Percentiles rank a stretch among this genome's conserved stretches.
phyloP scores from a whole-genome alignment of 768 basidiomycete genomes.

The Lentinula aciculospora region DNA sequence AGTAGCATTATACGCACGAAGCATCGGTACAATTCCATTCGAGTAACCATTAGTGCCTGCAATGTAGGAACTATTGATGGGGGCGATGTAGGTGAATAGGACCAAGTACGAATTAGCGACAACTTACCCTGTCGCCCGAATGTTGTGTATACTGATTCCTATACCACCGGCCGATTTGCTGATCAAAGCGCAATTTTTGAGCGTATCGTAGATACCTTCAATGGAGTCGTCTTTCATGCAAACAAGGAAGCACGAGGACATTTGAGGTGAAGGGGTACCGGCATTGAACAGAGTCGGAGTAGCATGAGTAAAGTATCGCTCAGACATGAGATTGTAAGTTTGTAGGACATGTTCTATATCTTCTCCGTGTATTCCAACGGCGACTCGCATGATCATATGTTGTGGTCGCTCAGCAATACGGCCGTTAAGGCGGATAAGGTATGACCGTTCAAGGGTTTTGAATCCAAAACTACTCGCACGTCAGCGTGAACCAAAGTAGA shows the following conservation, averaged over 20 bases:
- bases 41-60: slow-evolving; percentile 99
- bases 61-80: slow-evolving; percentile 76
- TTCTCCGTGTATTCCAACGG: slow-evolving; percentile 90
- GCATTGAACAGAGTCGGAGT: slow-evolving; percentile 98
- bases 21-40: slow-evolving; percentile 99
- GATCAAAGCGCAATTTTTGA: slow-evolving; percentile 98
- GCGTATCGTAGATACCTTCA: slow-evolving; percentile 97
- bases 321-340: slow-evolving; percentile 95
- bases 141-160: slow-evolving; percentile 92
- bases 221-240: slow-evolving; percentile 99
- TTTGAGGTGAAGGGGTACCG: slow-evolving; percentile 91
- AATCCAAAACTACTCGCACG: slow-evolving; percentile 77
- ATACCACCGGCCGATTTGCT: slow-evolving; percentile 99
- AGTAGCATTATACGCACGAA: slow-evolving; percentile 95
- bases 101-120: neutral
- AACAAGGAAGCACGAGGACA: slow-evolving; percentile 95
- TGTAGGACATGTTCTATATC: slow-evolving; percentile 87
- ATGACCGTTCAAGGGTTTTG: slow-evolving; percentile 98
- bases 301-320: slow-evolving; percentile 97
- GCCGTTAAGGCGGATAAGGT: slow-evolving; percentile 90
- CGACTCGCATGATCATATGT: slow-evolving; percentile 99
- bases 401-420: slow-evolving; percentile 96
- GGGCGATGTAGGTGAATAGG: slow-evolving; percentile 1
- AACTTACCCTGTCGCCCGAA: slow-evolving; percentile 83
- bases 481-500: neutral